phyloP scores from a whole-genome alignment of 129 eudicot species.

The Pseudognaphalium luteoalbum region DNA sequence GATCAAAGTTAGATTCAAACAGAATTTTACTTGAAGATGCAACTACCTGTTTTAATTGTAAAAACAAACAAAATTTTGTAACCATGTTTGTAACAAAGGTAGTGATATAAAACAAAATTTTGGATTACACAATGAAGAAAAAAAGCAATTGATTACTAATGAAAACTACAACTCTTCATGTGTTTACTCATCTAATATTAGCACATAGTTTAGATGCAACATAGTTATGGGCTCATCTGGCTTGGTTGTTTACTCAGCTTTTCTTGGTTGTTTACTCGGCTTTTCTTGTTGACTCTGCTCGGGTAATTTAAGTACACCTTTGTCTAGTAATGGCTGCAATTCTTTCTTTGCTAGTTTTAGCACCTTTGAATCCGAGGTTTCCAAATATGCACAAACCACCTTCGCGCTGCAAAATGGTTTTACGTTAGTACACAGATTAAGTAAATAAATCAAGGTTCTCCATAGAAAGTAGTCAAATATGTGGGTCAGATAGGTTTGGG shows the following conservation, averaged over 20 bases:
- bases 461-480: not conserved
- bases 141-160: slow-evolving; percentile 7
- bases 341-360: slow-evolving; percentile 60
- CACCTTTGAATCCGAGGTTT: slow-evolving; percentile 54
- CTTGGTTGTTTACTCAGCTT: slow-evolving; percentile 11
- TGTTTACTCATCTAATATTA: slow-evolving; percentile 10
- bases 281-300: slow-evolving; percentile 36
- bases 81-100: not conserved
- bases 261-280: slow-evolving; percentile 5
- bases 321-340: slow-evolving; percentile 66
- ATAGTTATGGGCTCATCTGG: slow-evolving; percentile 8
- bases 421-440: not conserved
- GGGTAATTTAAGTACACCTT: slow-evolving; percentile 58
- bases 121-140: slow-evolving; percentile 14
- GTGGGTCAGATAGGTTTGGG: not conserved
- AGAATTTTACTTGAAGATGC: no score
- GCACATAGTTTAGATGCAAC: slow-evolving; percentile 9
- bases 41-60: no score
- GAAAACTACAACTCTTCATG: slow-evolving; percentile 18
- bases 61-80: no score
- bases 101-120: slow-evolving; percentile 13
- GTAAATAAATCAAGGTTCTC: slow-evolving; percentile 8
- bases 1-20: no score
- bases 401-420: slow-evolving; percentile 51
- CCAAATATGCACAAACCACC: slow-evolving; percentile 71